These are phyloP conservation scores for Botrytis sinoallii DNA, from an alignment of 2,329 filamentous ascomycete genomes.

Conservation along the genomic window DNA sequence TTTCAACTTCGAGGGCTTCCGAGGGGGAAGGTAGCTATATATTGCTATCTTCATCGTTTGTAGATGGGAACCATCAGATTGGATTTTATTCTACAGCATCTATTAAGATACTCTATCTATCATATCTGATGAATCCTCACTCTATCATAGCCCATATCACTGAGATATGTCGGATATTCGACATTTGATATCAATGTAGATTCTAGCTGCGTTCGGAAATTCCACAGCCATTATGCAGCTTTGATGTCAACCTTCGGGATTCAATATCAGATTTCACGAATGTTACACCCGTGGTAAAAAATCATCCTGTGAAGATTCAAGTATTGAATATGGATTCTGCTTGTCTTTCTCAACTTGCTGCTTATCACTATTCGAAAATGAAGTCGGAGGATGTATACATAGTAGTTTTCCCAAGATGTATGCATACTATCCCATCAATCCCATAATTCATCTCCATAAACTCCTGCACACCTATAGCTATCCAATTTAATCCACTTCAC, in stretches of 20 bases:
- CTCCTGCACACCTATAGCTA: neutral
- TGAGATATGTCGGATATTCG: neutral
- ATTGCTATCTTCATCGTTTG: neutral
- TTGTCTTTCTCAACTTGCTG: neutral
- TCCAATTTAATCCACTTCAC: too few species aligned
- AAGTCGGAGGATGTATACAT: neutral
- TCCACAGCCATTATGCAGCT: neutral
- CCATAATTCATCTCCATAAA: neutral
- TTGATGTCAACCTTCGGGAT: neutral
- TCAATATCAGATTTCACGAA: neutral
- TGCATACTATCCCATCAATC: neutral
- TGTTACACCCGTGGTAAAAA: neutral
- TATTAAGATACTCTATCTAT: neutral
- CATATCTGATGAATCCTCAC: neutral
- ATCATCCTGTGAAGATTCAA: neutral
- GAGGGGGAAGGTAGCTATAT: too few species aligned
- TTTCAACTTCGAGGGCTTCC: too few species aligned
- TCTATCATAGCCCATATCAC: neutral
- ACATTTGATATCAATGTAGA: neutral
- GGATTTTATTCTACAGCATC: neutral
- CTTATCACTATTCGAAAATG: neutral
- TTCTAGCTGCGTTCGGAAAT: too few species aligned
- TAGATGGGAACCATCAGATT: neutral
- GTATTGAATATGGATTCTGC: neutral
- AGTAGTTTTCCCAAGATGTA: too few species aligned